Evolutionary conservation across 257 asterid genomes (phyloP).

Genomic region (Oldenlandia corymbosa): DNA sequence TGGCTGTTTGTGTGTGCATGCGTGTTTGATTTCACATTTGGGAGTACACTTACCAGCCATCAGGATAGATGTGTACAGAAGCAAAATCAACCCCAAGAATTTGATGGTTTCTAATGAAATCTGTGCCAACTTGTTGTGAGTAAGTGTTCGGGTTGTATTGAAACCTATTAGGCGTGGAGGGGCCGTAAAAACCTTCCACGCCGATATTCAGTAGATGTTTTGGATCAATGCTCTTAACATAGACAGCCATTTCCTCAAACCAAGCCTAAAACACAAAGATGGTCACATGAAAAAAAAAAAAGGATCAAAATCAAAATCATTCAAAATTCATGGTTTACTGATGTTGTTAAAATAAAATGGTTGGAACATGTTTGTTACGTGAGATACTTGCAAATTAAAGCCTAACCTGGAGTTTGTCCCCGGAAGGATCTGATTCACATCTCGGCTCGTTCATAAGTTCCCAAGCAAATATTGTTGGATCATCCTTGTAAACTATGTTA

Average conservation of each 20-base stretch:
- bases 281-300: too few species aligned
- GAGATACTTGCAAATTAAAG: not conserved
- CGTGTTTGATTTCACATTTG: not conserved
- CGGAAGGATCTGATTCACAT: slow-evolving; percentile 80
- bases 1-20: too few species aligned
- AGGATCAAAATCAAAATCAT: too few species aligned
- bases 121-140: slow-evolving; percentile 88
- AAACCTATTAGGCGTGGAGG: slow-evolving; percentile 65
- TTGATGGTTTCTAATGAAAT: slow-evolving; percentile 89
- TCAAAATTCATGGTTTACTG: too few species aligned
- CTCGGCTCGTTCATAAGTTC: slow-evolving; percentile 94
- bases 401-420: slow-evolving; percentile 81
- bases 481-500: slow-evolving; percentile 80
- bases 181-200: slow-evolving; percentile 86
- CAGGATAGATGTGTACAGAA: slow-evolving; percentile 87
- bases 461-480: slow-evolving; percentile 89
- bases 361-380: not conserved
- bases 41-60: slow-evolving; percentile 54
- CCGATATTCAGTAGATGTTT: slow-evolving; percentile 89
- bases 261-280: slow-evolving; percentile 42
- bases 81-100: slow-evolving; percentile 95
- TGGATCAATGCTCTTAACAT: slow-evolving; percentile 75
- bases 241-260: slow-evolving; percentile 85
- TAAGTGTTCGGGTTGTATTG: slow-evolving; percentile 69
- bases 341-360: too few species aligned